phyloP scores from a whole-genome alignment of 73 alveolate genomes.

The Durusdinium trenchii region DNA sequence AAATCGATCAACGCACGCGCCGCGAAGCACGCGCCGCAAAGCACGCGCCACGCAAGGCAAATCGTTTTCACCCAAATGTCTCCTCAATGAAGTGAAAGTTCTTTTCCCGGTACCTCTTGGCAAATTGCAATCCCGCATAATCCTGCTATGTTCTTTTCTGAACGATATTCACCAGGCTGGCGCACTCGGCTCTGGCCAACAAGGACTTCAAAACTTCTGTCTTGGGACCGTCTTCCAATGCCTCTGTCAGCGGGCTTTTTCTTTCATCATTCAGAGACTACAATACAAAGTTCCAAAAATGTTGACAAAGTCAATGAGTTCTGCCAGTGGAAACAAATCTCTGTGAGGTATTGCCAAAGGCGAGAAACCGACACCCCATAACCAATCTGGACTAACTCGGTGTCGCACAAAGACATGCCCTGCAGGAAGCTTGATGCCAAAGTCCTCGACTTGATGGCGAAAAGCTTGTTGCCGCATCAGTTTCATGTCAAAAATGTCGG shows the following conservation, averaged over 20 bases:
- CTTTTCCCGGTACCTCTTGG: constrained; percentile 49
- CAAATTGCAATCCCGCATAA: background rate
- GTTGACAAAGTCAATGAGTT: background rate
- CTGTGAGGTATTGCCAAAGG: background rate
- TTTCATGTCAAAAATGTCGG: background rate
- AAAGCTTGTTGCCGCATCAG: background rate
- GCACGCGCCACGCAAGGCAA: too few relatives aligned
- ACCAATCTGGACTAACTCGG: too few relatives aligned
- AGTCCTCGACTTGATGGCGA: constrained; percentile 14
- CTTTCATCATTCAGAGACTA: background rate
- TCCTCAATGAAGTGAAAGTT: constrained; percentile 68
- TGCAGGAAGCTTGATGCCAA: constrained; percentile 47
- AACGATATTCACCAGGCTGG: background rate
- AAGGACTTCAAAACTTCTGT: constrained; percentile 59
- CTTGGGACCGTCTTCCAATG: constrained; percentile 80
- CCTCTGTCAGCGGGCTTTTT: background rate
- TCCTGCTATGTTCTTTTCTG: background rate
- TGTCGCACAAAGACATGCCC: constrained; percentile 29
- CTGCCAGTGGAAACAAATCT: background rate
- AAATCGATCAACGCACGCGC: background rate
- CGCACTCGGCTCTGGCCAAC: constrained; percentile 43
- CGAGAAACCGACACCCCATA: too few relatives aligned
- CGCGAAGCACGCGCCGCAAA: background rate
- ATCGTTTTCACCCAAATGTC: background rate
- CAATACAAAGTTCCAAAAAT: background rate